Base-by-base conservation (phyloP, 257 asterid genomes). In the Parsonsia alboflavescens region DNA sequence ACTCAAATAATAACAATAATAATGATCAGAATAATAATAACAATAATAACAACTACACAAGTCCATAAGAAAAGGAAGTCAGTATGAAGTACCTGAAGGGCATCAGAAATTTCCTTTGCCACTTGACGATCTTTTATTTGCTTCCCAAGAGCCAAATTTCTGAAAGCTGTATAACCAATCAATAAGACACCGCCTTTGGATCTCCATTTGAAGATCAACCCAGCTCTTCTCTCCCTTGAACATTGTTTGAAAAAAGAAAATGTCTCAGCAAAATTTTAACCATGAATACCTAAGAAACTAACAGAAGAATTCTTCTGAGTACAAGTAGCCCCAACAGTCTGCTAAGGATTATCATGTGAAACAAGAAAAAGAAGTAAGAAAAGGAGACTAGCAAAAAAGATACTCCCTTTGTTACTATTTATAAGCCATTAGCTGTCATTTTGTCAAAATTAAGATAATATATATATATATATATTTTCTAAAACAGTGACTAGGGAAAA, bases 131-230 rank as follows among this genome's bases (percentile, higher is more conserved):
- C 99, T 85, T 94, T 94, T 63, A 85, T 86, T 63, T 88, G 86
- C 91, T 94, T 94, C 75, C 98, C 99, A 41, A 94, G 85, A 57
- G 97, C 88, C 81, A 94, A 80, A 83, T 90, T 92, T 68, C 98
- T 89, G 82, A 94, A 94, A 75, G 98, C 95, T 13, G 90, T 22
- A 71, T 94, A 94, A 75, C 99, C 93, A 57, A 94, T 94, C 81
- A 94, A 82, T 86, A 94, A 92, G 74, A 94, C 77, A 22, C 99
- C 99, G 22, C 99, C 99, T 84, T 94, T 94, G 44, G 44, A 68
- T 83, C 89, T 88, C 99, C 99, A 94, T 86, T 94, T 94, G 67
- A 62, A 74, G 74, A 94, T 88, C 85, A 90, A 82, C 76, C 86
- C 89, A 26, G 84, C 83, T 83, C 99, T 88, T 82, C 80, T 86